Evolutionary conservation across 495 filamentous ascomycete genomes (phyloP), one percentile per base, ranked within the genome.

Genomic region (Penicillium tannophilum): DNA sequence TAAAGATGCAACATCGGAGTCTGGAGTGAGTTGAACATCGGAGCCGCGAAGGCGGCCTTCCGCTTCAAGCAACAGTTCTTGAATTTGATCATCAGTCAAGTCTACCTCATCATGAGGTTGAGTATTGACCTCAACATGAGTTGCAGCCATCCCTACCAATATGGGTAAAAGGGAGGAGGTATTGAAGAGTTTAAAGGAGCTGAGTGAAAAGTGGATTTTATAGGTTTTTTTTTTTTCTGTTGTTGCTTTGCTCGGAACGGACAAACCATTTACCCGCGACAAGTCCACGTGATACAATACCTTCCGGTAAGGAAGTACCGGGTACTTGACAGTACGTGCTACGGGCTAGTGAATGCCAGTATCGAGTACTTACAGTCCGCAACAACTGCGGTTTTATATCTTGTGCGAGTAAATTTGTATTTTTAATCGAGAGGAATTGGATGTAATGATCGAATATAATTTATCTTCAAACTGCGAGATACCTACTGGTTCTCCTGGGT

Each of bases 11-110:
- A 41, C 20, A 31, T 69, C 63, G 8, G 52, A 31, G 46, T 26
- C 54, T 42, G 49, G 33, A 33, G 56, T 19, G 26, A 51, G 9
- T 20, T 59, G 53, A 8, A 55, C 54, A n/a, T 65, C 55, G 11
- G 59, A 50, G 14, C 65, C 62, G 55, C 71, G 80, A 59, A 91
- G 72, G 48, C 87, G 78, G 55, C 72, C 65, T 63, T 89, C 85
- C 35, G 89, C 89, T 71, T 88, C 79, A 52, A 79, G 74, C 42
- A 92, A 80, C 36, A 92, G 77, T 61, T 82, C 72, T 58, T 81
- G 73, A 52, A 90, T 79, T 65, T 86, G 82, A 59, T 85, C 80
- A 79, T 85, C 84, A 35, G 68, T 70, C 50, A 74, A 47, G 23
- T 70, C 62, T 46, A 64, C 52, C 36, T 68, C 60, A 56, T 60